Evolutionary conservation across 306 rosid species (phyloP), one percentile per base, ranked within the genome.

Genomic region (Acacia melanoxylon): DNA sequence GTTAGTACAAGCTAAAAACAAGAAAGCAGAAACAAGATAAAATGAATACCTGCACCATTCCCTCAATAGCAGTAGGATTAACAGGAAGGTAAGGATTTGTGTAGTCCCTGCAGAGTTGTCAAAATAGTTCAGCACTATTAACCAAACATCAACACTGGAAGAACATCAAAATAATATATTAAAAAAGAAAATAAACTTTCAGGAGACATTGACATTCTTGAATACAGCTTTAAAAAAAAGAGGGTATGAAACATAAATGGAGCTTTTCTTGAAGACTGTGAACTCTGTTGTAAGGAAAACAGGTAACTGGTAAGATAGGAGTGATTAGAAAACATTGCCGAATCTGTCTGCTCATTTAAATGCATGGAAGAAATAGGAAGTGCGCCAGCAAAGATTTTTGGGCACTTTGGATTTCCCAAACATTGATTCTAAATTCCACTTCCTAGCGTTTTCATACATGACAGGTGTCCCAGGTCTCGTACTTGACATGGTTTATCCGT

Each of bases 71-170:
- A 82, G 97, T 88, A 72, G 92, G 93, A 88, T 94, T 94, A 85
- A 94, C 98, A 68, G 98, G 98, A 79, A 94, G 98, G 88, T 88
- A 89, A 8, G 98, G 98, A 87, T 94, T 94, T 75, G 98, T 94
- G 78, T 94, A 94, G 85, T 94, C 98, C 91, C 98, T 94, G 90
- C 68, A 86, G 68, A 35, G 56, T 75, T 83, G 87, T 45, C 42
- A 24, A 82, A 80, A 9, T 9, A 73, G 74, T 68, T 41, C n/a
- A 62, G 14, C 68, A 85, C n/a, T 72, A 35, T 25, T 46, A 59
- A 76, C 41, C 5, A 40, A 79, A 19, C 2, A 54, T 75, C 61
- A 16, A 75, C 65, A 31, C 20, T 25, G 42, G 67, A 24, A 72
- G 48, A 81, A 44, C 40, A 68, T 44, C 79, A 37, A 44, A 11